Evolutionary conservation across 129 eudicot species (phyloP), one percentile per base, ranked within the genome.

Genomic region (Silybum marianum): DNA sequence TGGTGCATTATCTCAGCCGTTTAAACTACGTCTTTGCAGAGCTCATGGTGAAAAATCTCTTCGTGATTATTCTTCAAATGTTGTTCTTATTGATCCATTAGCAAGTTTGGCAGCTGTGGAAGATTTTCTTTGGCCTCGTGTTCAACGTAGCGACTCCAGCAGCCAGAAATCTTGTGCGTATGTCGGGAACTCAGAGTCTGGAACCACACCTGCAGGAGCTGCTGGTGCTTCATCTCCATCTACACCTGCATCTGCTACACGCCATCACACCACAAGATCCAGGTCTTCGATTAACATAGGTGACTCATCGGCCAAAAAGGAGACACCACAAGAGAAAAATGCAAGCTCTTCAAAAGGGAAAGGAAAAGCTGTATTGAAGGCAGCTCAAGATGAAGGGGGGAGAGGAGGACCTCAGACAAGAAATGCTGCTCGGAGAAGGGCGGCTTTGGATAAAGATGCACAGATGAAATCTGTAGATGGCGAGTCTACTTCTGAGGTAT

Each of bases 41-140:
- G 98, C 93, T 23, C 91, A 88, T n/a, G 99, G 97, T 68, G 99
- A 96, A 78, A 96, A 96, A 81, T 80, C 97, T 34, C 95, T 96
- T 69, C 99, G 99, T 82, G 99, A 96, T 86, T 96, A 96, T 86
- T 93, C 99, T 23, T 89, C 97, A n/a, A 96, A 92, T 69, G 90
- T 96, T 68, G 99, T 96, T 0, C 79, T 96, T 26, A 96, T 96
- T 62, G 99, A 96, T 85, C 98, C 99, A 1, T 81, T 96, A 62
- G 99, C 99, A 23, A 96, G 97, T 81, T 84, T 96, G 78, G 92
- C 99, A 7, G 99, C 97, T 77, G 95, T 96, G 23, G 99, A 96
- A 76, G 98, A 96, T 69, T 96, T 96, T 66, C 91, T 96, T 21
- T 96, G 98, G 98, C 97, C 98, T 19, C 89, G 99, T 82, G 97